Percentiles rank a stretch among this genome's conserved stretches.
phyloP scores from a whole-genome alignment of 768 basidiomycete genomes.

The Mycena capillaripes region DNA sequence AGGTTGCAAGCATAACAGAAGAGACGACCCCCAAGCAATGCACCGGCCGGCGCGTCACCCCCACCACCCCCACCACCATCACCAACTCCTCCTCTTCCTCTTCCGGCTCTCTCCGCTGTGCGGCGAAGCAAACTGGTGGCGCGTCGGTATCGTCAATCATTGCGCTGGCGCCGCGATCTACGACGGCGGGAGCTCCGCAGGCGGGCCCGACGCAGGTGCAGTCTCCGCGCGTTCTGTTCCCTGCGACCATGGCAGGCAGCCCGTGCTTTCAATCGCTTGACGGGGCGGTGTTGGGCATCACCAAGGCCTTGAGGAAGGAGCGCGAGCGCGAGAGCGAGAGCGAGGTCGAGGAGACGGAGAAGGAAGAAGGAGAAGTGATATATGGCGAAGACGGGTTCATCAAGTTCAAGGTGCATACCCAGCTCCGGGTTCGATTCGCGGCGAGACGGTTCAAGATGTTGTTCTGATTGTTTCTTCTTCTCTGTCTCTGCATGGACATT shows the following conservation, averaged over 20 bases:
- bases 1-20: background rate
- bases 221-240: slow-evolving; percentile 28
- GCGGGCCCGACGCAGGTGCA: slow-evolving; percentile 30
- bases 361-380: background rate
- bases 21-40: background rate
- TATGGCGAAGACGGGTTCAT: slow-evolving; percentile 7
- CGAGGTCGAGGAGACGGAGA: slow-evolving; percentile 5
- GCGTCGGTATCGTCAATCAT: background rate
- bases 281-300: slow-evolving; percentile 15
- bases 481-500: background rate
- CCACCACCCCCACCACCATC: background rate
- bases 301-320: background rate
- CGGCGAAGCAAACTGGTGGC: background rate
- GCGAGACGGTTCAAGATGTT: slow-evolving; percentile 11
- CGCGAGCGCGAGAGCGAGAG: no score
- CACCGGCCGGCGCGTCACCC: slow-evolving; percentile 17
- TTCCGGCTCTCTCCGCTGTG: slow-evolving; percentile 24
- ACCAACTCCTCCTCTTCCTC: background rate
- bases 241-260: slow-evolving; percentile 27
- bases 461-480: background rate
- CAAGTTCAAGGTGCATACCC: slow-evolving; percentile 9
- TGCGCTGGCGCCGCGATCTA: slow-evolving; percentile 26
- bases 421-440: background rate
- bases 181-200: slow-evolving; percentile 23
- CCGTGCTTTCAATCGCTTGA: slow-evolving; percentile 34